These are phyloP conservation scores for Fusarium agapanthi DNA, from an alignment of 2,329 filamentous ascomycete genomes.

Conservation along the genomic window DNA sequence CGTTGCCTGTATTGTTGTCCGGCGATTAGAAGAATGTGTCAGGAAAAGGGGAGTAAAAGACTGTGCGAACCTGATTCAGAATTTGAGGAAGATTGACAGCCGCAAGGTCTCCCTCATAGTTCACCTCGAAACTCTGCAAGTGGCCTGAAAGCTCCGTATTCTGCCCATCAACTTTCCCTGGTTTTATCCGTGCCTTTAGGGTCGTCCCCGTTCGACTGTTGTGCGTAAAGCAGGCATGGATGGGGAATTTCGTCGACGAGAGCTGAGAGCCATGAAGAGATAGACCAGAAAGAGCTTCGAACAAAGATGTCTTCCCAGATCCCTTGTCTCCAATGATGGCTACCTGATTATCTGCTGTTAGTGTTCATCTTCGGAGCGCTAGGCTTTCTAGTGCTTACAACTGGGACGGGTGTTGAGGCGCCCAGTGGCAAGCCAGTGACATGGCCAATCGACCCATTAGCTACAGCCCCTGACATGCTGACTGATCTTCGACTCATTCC, in stretches of 20 bases:
- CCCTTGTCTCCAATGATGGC: not conserved
- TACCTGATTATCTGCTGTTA: not conserved
- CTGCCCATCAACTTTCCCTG: not conserved
- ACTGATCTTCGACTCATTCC: not conserved
- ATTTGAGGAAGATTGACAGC: not conserved
- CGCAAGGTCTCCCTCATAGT: not conserved
- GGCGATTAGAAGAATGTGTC: rapidly evolving
- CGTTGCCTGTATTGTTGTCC: not conserved
- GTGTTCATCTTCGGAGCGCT: too few relatives aligned
- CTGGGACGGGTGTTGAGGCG: not conserved
- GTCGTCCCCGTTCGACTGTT: not conserved
- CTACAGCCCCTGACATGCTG: not conserved
- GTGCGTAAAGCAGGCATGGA: not conserved
- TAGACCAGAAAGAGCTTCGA: not conserved
- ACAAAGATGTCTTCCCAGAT: not conserved
- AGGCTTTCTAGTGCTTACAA: not conserved
- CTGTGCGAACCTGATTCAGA: not conserved
- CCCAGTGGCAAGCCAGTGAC: not conserved
- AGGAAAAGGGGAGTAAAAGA: rapidly evolving
- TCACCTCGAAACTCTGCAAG: not conserved
- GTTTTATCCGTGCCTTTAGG: not conserved
- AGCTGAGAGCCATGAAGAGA: not conserved
- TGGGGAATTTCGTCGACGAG: not conserved
- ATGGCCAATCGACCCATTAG: not conserved
- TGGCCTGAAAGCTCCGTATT: not conserved